Conservation (phyloP, 257 asterid species). For the Scutellaria galericulata region DNA sequence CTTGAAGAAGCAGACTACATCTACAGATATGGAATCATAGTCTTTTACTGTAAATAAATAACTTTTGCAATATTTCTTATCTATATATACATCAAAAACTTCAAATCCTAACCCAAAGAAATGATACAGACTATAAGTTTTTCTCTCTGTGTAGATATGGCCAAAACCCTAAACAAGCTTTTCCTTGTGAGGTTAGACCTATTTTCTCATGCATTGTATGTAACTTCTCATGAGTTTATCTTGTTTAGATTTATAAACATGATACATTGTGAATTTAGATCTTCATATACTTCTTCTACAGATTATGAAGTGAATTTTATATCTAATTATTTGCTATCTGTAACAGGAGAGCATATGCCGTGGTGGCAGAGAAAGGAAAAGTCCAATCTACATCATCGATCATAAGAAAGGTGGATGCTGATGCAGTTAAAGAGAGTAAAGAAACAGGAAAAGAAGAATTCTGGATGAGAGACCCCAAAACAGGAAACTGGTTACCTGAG, state of each 20-base stretch:
- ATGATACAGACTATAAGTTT: not conserved
- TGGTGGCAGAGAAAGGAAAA: constrained; percentile 26
- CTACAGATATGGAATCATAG: too few relatives aligned
- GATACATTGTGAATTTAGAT: too few relatives aligned
- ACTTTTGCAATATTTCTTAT: not conserved
- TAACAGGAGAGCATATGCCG: constrained; percentile 34
- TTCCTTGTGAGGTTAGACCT: constrained; percentile 36
- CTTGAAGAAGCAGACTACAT: too few relatives aligned
- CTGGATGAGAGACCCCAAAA: constrained; percentile 64
- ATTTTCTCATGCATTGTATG: constrained; percentile 6
- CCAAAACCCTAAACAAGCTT: constrained; percentile 32
- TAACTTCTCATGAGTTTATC: not conserved
- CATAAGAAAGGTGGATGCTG: constrained; percentile 5
- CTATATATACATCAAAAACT: not conserved
- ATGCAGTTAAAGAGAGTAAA: not conserved
- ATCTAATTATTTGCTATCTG: not conserved
- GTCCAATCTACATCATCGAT: not conserved
- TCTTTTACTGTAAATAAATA: not conserved
- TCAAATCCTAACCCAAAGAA: not conserved
- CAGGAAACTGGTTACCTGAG: constrained; percentile 60
- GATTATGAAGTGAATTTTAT: not conserved
- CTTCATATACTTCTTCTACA: too few relatives aligned
- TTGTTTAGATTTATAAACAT: too few relatives aligned
- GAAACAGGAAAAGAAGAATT: constrained; percentile 29
- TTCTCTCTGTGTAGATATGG: constrained; percentile 18